Evolutionary conservation across 805 yeast genomes (phyloP).

Genomic region (Wilhelminamyces savonicus): DNA sequence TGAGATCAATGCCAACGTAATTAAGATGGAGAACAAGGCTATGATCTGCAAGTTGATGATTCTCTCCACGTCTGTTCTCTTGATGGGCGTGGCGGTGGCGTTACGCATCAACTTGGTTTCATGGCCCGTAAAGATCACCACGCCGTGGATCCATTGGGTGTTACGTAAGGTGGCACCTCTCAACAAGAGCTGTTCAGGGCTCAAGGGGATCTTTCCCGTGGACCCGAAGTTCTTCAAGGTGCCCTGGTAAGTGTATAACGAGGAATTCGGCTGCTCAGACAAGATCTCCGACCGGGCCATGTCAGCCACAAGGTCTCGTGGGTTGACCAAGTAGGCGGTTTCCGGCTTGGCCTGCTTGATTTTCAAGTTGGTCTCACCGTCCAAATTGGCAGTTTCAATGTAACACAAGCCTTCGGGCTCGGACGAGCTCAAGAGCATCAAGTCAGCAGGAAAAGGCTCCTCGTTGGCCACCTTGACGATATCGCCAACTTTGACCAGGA

Average conservation of each 20-base stretch:
- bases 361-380: conserved; percentile 95
- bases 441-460: conserved; percentile 91
- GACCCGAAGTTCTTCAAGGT: conserved; percentile 54
- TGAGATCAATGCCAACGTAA: conserved; percentile 71
- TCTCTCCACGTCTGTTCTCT: conserved; percentile 93
- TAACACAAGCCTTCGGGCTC: conserved; percentile 98
- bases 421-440: conserved; percentile 78
- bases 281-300: conserved; percentile 38
- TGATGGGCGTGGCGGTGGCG: conserved; percentile 98
- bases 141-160: conserved; percentile 92
- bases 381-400: conserved; percentile 94
- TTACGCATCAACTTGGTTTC: conserved; percentile 97
- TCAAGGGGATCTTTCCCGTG: conserved; percentile 54
- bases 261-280: conserved; percentile 91
- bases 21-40: conserved; percentile 76
- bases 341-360: conserved; percentile 84
- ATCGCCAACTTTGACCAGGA: conserved; percentile 86
- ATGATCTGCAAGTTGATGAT: conserved; percentile 89
- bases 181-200: conserved; percentile 86
- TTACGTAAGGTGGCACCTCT: conserved; percentile 95
- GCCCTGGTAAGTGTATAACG: conserved; percentile 93
- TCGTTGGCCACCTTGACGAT: conserved; percentile 78
- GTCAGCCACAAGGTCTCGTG: conserved; percentile 41
- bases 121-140: conserved; percentile 94
- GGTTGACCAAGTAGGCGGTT: conserved; percentile 66